Conservation (phyloP, 805 yeast species). For the Candida golubevii region DNA sequence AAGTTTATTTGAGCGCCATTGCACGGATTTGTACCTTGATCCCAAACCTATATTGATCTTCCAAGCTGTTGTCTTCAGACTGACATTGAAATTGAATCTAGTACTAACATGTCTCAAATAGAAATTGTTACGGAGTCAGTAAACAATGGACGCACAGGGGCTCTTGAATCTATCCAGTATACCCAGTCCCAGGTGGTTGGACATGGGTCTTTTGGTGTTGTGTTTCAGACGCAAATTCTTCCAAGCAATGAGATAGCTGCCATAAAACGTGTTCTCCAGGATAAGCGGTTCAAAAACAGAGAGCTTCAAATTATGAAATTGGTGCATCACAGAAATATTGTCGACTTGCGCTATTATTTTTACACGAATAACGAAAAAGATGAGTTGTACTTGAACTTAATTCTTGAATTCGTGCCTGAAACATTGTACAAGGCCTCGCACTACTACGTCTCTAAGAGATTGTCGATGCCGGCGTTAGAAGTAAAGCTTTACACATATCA, state of each 20-base stretch:
- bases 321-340: conserved; percentile 81
- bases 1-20: too few relatives aligned
- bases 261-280: conserved; percentile 94
- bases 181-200: conserved; percentile 89
- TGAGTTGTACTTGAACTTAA: conserved; percentile 83
- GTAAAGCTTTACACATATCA: conserved; percentile 81
- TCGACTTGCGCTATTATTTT: conserved; percentile 81
- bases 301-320: conserved; percentile 94
- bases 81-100: too few relatives aligned
- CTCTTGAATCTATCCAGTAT: conserved; percentile 58
- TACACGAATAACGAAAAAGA: conserved; percentile 68
- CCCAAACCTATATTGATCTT: too few relatives aligned
- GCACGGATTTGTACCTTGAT: too few relatives aligned
- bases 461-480: conserved; percentile 84
- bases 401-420: conserved; percentile 92
- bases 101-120: conserved; percentile 43
- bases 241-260: conserved; percentile 82
- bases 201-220: conserved; percentile 99
- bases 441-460: conserved; percentile 68
- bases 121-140: conserved; percentile 59
- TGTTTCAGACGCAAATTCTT: conserved; percentile 77
- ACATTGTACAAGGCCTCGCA: conserved; percentile 88
- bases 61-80: too few relatives aligned
- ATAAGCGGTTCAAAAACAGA: conserved; percentile 87
- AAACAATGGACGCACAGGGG: conserved; percentile 68